A percentile compares a stretch with the other conserved stretches of the same genome.
These are phyloP conservation scores for Candida ponderosae DNA, from an alignment of 805 yeast species.

Conservation along the genomic window DNA sequence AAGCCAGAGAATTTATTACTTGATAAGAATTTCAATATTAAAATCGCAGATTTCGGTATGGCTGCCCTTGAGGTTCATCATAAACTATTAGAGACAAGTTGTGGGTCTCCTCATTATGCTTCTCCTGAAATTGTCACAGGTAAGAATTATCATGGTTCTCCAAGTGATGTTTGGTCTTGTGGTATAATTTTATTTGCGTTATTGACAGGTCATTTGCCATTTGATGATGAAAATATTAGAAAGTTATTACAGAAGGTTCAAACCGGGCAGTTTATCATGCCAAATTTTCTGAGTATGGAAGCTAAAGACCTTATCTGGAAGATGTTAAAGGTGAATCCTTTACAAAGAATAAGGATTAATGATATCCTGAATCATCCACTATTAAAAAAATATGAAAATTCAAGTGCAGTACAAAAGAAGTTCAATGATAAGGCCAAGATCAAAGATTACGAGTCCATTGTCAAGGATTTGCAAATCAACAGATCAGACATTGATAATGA, in stretches of 20 bases:
- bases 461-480: slow-evolving; percentile 28
- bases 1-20: slow-evolving; percentile 75
- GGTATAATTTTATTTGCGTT: slow-evolving; percentile 93
- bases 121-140: slow-evolving; percentile 98
- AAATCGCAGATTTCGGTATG: slow-evolving; percentile 98
- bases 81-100: slow-evolving; percentile 81
- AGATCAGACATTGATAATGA: slow-evolving; percentile 52
- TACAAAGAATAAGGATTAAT: slow-evolving; percentile 66
- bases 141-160: slow-evolving; percentile 90
- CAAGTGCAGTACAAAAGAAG: slow-evolving; percentile 24
- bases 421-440: slow-evolving; percentile 19
- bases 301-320: slow-evolving; percentile 79
- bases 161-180: slow-evolving; percentile 97
- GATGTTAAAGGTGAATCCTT: slow-evolving; percentile 82
- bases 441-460: slow-evolving; percentile 29
- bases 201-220: slow-evolving; percentile 91
- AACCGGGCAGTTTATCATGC: slow-evolving; percentile 80
- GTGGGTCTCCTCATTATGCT: slow-evolving; percentile 98
- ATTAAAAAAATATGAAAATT: slow-evolving; percentile 58
- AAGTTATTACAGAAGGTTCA: slow-evolving; percentile 84
- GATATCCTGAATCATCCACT: slow-evolving; percentile 79
- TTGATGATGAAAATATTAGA: slow-evolving; percentile 93
- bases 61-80: slow-evolving; percentile 89
- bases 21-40: slow-evolving; percentile 81
- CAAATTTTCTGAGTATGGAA: slow-evolving; percentile 67